A percentile compares a stretch with the other conserved stretches of the same genome.
phyloP scores from a whole-genome alignment of 2,329 filamentous ascomycete species.

The Penicillium brevicompactum region DNA sequence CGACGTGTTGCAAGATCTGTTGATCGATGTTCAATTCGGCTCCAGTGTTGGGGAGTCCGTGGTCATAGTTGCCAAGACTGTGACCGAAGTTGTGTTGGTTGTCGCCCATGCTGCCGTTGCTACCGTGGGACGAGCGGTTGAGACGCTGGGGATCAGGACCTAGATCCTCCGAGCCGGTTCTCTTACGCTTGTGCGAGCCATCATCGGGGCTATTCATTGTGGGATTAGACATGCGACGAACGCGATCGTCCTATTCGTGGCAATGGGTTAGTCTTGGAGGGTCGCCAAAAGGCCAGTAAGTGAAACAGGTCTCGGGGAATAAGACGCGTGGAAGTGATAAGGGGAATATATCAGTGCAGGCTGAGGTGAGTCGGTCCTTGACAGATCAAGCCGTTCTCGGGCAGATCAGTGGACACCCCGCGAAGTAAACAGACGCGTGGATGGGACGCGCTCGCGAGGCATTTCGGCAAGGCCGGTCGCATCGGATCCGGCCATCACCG shows the following conservation, averaged over 20 bases:
- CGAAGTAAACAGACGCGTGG: constrained; percentile 31
- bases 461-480: constrained; percentile 1
- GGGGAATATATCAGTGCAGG: constrained; percentile 8
- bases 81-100: constrained; percentile 38
- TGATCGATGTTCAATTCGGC: constrained; percentile 47
- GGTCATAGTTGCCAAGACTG: constrained; percentile 40
- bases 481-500: constrained; percentile 3
- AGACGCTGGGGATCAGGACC: constrained; percentile 44
- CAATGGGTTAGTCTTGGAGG: constrained; percentile 23
- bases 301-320: background rate
- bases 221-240: constrained; percentile 40
- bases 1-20: constrained; percentile 52
- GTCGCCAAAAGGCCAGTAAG: background rate
- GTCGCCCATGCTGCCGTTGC: constrained; percentile 43
- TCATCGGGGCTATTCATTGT: constrained; percentile 39
- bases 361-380: constrained; percentile 4
- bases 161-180: constrained; percentile 41
- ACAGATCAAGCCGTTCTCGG: constrained; percentile 13
- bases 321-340: background rate
- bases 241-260: constrained; percentile 10
- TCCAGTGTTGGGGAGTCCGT: constrained; percentile 39
- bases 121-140: constrained; percentile 44
- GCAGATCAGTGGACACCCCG: constrained; percentile 15
- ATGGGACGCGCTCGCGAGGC: constrained; percentile 28
- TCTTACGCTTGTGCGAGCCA: constrained; percentile 44